These are phyloP conservation scores for Trapa incisa DNA, from an alignment of 345 rosid species.

Conservation along the genomic window DNA sequence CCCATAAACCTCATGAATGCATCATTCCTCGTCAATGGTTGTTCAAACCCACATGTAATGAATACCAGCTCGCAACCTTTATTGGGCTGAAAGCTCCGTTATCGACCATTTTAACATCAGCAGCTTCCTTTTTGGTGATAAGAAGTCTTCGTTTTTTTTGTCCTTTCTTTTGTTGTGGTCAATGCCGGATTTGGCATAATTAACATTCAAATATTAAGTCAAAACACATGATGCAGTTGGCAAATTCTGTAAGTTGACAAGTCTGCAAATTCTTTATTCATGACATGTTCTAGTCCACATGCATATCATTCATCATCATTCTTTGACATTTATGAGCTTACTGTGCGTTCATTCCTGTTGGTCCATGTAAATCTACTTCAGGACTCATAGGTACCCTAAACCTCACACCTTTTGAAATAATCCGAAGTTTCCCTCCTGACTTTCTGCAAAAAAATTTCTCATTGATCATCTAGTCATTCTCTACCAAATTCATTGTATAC, in stretches of 20 bases:
- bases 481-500: background rate
- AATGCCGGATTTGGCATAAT: background rate
- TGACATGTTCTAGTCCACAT: background rate
- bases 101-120: background rate
- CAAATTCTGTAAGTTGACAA: background rate
- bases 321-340: background rate
- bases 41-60: background rate
- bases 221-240: slow-evolving; percentile 1
- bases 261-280: background rate
- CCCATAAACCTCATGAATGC: too few relatives aligned
- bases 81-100: background rate
- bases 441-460: background rate
- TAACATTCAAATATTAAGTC: background rate
- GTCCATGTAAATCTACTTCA: background rate
- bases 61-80: background rate
- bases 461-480: background rate
- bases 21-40: background rate
- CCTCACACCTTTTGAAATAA: background rate
- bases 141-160: slow-evolving; percentile 1
- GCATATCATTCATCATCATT: slow-evolving; percentile 4
- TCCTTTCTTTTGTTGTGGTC: background rate
- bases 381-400: background rate
- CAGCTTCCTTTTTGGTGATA: background rate
- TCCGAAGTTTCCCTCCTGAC: background rate
- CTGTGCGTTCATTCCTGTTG: background rate